These are phyloP conservation scores for Calonectria ilicicola DNA, from an alignment of 2,329 filamentous ascomycete species.

Conservation along the genomic window DNA sequence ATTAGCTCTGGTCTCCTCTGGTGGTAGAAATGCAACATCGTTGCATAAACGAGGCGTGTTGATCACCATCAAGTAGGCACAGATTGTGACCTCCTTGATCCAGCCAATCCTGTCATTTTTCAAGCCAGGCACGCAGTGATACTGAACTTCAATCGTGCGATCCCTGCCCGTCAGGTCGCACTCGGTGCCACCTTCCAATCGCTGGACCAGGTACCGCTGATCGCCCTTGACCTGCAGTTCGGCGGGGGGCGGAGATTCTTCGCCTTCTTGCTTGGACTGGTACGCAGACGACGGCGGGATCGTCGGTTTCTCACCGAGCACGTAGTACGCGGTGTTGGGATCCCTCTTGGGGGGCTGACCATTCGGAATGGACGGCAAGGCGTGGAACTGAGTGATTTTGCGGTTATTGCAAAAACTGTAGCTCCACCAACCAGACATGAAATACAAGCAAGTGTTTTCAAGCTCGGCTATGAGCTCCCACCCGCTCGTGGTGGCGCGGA, in stretches of 20 bases:
- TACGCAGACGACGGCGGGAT: conserved; percentile 47
- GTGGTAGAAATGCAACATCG: conserved; percentile 87
- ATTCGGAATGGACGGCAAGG: conserved; percentile 74
- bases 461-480: conserved; percentile 85
- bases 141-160: conserved; percentile 86
- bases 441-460: conserved; percentile 86
- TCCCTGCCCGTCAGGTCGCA: conserved; percentile 88
- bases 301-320: conserved; percentile 71
- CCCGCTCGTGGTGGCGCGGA: conserved; percentile 80
- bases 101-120: conserved; percentile 83
- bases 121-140: conserved; percentile 81
- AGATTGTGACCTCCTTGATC: conserved; percentile 94
- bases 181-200: conserved; percentile 80
- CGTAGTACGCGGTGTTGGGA: conserved; percentile 78
- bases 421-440: conserved; percentile 91
- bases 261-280: conserved; percentile 36
- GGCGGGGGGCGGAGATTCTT: conserved; percentile 57
- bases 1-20: conserved; percentile 81
- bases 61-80: conserved; percentile 92
- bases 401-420: conserved; percentile 94
- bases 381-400: conserved; percentile 91
- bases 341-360: conserved; percentile 84
- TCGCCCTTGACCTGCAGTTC: conserved; percentile 86
- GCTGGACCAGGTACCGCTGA: conserved; percentile 87
- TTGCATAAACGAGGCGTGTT: conserved; percentile 90